Conservation (phyloP, 2,329 filamentous ascomycete genomes). For the Chaetomium sp. region DNA sequence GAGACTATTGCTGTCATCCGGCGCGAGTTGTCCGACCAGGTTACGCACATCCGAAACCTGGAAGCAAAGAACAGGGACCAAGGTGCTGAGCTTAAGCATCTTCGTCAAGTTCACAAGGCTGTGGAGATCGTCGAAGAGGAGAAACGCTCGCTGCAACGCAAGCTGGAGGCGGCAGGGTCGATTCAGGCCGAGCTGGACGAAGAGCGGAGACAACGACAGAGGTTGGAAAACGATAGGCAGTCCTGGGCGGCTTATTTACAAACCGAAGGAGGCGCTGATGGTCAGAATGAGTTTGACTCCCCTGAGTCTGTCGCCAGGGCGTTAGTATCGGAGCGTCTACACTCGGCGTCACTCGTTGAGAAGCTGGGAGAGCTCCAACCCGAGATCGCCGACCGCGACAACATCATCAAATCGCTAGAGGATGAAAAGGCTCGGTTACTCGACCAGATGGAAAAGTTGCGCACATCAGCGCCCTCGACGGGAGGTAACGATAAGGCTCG, state of each 20-base stretch:
- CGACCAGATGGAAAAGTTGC: conserved; percentile 65
- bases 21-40: conserved; percentile 82
- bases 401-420: conserved; percentile 65
- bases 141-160: conserved; percentile 74
- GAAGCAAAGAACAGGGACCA: conserved; percentile 79
- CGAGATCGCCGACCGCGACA: conserved; percentile 70
- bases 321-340: conserved; percentile 73
- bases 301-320: conserved; percentile 83
- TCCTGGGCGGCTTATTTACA: conserved; percentile 85
- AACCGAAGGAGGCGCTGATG: conserved; percentile 53
- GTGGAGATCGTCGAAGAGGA: conserved; percentile 93
- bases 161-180: conserved; percentile 65
- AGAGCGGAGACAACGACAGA: conserved; percentile 72
- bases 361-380: conserved; percentile 72
- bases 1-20: conserved; percentile 83
- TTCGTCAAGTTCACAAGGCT: conserved; percentile 76
- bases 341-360: conserved; percentile 72
- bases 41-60: conserved; percentile 79
- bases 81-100: conserved; percentile 68
- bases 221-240: conserved; percentile 79
- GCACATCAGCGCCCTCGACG: conserved; percentile 40
- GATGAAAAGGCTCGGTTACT: conserved; percentile 59
- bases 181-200: conserved; percentile 73
- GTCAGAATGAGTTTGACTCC: conserved; percentile 70
- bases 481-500: conserved; percentile 58